Base-by-base conservation (phyloP, 1,284 basidiomycete genomes). In the Ustilago bromivora region DNA sequence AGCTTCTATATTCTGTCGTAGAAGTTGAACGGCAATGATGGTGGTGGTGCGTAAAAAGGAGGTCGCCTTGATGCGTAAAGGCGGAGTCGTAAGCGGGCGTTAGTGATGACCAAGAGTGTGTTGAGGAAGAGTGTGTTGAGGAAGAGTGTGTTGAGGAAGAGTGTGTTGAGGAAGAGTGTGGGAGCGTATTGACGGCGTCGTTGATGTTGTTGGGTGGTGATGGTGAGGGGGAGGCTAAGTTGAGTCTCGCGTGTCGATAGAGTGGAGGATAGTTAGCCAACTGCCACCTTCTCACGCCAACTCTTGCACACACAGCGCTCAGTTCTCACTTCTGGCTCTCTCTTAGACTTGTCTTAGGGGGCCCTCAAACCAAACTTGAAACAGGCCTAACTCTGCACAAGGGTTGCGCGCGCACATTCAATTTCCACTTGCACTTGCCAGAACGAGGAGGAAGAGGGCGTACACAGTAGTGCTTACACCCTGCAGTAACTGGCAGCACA, bases 151-250 rank as follows among this genome's bases (percentile, higher is more conserved):
- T n/a, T 28, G 23, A 28, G 2, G 23, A 28, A 28, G 23, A 28
- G 23, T 3, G 23, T 43, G 43, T 41, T 49, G 19, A 36, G 43
- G 43, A 34, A 36, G 34, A 43, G 23, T 3, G 23, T 28, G 23
- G 51, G 43, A 51, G 41, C 57, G 61, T 41, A 19, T 63, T 40
- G 61, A 58, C 46, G 66, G 46, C 46, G 51, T 54, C 23, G 53
- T 31, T 51, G 57, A 35, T 46, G 67, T 15, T 53, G 58, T 46
- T 19, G 43, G 61, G 23, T 40, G 28, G 6, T 31, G 49, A 51
- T 51, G 49, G 12, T 15, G 49, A 31, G 31, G 28, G 13, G 31
- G n/a, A 32, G 28, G 49, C 28, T 3, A 31, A 51, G 49, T 32
- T 28, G 49, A 51, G 43, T 46, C 43, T 46, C 19, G 43, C n/a